These are phyloP conservation scores for Xylaria curta DNA, from an alignment of 495 filamentous ascomycete genomes.

Conservation along the genomic window DNA sequence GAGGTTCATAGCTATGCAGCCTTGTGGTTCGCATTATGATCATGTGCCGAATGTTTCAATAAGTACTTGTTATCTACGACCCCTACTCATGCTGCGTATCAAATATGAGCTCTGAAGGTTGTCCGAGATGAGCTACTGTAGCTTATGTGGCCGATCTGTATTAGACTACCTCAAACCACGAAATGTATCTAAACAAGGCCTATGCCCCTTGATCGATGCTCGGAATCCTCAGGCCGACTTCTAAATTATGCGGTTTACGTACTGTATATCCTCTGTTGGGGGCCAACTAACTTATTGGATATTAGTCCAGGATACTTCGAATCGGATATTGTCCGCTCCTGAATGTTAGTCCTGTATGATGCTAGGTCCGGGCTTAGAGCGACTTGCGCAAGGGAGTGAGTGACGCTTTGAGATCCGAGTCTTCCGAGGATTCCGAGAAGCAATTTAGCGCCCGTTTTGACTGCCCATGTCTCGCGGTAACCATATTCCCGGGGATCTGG, in stretches of 20 bases:
- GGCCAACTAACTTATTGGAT: not conserved
- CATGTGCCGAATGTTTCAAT: constrained; percentile 7
- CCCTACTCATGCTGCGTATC: not conserved
- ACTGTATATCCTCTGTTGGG: too few species aligned
- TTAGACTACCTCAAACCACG: not conserved
- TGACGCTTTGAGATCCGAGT: constrained; percentile 2
- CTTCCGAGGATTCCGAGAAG: constrained; percentile 14
- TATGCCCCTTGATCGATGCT: not conserved
- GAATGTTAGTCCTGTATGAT: not conserved
- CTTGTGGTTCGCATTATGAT: constrained; percentile 14
- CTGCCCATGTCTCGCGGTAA: constrained; percentile 12
- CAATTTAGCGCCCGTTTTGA: constrained; percentile 12
- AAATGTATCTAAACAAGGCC: not conserved
- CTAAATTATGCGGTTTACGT: not conserved
- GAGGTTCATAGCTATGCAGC: constrained; percentile 20
- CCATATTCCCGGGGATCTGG: constrained; percentile 26
- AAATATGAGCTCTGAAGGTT: not conserved
- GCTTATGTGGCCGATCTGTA: not conserved
- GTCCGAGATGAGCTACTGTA: not conserved
- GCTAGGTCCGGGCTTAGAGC: not conserved
- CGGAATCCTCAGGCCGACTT: not conserved
- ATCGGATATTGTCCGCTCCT: not conserved
- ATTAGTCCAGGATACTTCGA: not conserved
- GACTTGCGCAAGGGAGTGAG: not conserved
- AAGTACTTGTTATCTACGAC: not conserved